A percentile compares a stretch with the other conserved stretches of the same genome.
Conservation (phyloP, 768 basidiomycete genomes). For the Pleurotus djamor region DNA sequence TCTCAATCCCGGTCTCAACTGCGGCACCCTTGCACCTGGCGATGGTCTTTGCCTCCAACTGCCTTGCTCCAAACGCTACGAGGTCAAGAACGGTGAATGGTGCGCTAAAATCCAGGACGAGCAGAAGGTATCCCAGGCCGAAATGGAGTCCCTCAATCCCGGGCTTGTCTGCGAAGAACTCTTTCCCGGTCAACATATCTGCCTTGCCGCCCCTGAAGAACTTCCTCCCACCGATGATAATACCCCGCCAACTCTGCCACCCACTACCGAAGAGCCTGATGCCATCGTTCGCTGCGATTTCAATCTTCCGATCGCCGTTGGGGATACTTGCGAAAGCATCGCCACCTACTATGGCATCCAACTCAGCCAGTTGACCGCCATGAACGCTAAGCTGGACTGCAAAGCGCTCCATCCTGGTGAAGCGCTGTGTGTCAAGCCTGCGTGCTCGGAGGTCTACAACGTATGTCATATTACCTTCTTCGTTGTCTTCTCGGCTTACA, state of each 20-base stretch:
- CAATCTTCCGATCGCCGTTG: not conserved
- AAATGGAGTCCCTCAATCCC: constrained; percentile 6
- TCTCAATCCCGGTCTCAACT: constrained; percentile 7
- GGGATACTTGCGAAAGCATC: not conserved
- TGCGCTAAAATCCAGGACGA: constrained; percentile 6
- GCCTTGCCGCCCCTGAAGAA: not conserved
- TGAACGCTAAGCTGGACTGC: constrained; percentile 6
- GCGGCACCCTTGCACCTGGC: not conserved
- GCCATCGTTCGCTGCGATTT: not conserved
- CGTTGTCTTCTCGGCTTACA: too few species aligned
- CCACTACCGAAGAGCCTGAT: not conserved
- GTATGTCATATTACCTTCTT: not conserved
- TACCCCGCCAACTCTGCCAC: not conserved
- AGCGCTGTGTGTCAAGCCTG: not conserved
- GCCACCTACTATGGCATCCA: not conserved
- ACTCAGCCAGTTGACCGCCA: constrained; percentile 1
- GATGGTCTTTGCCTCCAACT: constrained; percentile 1
- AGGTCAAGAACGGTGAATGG: constrained; percentile 4
- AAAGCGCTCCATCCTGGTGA: constrained; percentile 4
- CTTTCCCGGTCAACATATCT: constrained; percentile 5
- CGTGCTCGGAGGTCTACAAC: constrained; percentile 2
- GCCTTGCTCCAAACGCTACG: constrained; percentile 6
- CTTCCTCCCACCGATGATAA: not conserved
- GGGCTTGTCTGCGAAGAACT: constrained; percentile 1
- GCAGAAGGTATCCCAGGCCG: constrained; percentile 2